Conservation (phyloP, 768 basidiomycete species). For the Tylopilus sp. region DNA sequence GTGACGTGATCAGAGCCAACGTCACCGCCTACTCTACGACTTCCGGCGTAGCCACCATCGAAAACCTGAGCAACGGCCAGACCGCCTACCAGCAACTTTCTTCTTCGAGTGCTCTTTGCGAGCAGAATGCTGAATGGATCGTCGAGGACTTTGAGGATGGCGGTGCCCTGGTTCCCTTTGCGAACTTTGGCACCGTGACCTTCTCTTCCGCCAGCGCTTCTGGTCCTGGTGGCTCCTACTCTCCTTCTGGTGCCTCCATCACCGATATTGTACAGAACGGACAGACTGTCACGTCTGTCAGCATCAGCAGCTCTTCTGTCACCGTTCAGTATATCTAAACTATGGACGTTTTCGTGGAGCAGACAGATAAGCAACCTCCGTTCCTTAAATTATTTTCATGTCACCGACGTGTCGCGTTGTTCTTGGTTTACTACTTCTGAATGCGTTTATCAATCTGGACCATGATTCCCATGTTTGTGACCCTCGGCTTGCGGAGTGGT, state of each 20-base stretch:
- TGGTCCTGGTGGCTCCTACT: constrained; percentile 2
- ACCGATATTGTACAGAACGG: constrained; percentile 11
- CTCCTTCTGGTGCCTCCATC: constrained; percentile 7
- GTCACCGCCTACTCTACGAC: constrained; percentile 17
- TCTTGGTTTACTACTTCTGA: not conserved
- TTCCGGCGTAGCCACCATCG: constrained; percentile 15
- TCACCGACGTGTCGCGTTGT: too few species aligned
- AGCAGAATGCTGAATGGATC: constrained; percentile 22
- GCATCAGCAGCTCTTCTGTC: not conserved
- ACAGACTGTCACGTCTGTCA: constrained; percentile 9
- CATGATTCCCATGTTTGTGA: too few species aligned
- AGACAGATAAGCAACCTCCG: too few species aligned
- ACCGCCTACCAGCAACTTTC: constrained; percentile 1
- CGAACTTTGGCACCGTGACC: constrained; percentile 20
- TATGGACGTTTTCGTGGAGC: too few species aligned
- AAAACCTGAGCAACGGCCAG: constrained; percentile 18
- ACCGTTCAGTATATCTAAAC: constrained; percentile 10
- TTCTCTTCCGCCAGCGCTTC: constrained; percentile 13
- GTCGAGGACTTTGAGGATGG: constrained; percentile 18
- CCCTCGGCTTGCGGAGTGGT: too few species aligned
- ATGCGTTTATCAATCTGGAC: too few species aligned
- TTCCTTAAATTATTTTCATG: too few species aligned
- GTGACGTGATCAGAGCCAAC: constrained; percentile 16
- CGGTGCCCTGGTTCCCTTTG: constrained; percentile 4
- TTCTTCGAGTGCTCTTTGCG: constrained; percentile 17